Evolutionary conservation across 2,329 filamentous ascomycete genomes (phyloP), one percentile per base, ranked within the genome.

Genomic region (Aspergillus novoparasiticus): DNA sequence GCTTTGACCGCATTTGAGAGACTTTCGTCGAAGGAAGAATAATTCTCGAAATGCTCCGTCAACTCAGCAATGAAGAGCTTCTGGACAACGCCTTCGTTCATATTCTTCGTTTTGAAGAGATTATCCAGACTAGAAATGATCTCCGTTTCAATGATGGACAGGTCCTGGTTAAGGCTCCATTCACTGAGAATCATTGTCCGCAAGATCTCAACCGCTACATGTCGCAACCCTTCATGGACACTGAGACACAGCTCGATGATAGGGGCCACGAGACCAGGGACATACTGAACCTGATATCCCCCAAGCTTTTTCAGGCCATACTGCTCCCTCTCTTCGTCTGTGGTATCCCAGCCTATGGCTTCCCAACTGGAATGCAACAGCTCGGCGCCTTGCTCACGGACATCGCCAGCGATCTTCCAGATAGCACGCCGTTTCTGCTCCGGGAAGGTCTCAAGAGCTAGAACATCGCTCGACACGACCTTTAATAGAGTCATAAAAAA

Each of bases 181-280:
- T 99, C 95, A 79, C 94, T 96, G 69, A 98, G 89, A 72, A 99
- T 96, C 95, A 99, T 99, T 3, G 93, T 96, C 76, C 97, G 93
- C 65, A 99, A 80, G 23, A 99, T 91, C 75, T 97, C 92, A 34
- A 97, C 93, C 0, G 94, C 95, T 77, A 96, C 95, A 66, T 88
- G 88, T 64, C 95, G 87, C 61, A 99, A 82, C 4, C 94, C 94
- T 76, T 96, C 93, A 69, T 99, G 95, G 4, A 98, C 93, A 73
- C 94, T 98, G 61, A 99, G 84, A 74, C 95, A 99, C 11, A 99
- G 85, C 77, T 96, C 93, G 28, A 98, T 91, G 57, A 98, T 95
- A 0, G 94, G 93, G 1, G 91, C 90, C 9, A 99, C 93, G 6
- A 99, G 85, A 14, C 91, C 89, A 6, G 96, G 95, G 34, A 99